phyloP scores from a whole-genome alignment of 164 flowering plant genomes.

The Magnolia sinica region DNA sequence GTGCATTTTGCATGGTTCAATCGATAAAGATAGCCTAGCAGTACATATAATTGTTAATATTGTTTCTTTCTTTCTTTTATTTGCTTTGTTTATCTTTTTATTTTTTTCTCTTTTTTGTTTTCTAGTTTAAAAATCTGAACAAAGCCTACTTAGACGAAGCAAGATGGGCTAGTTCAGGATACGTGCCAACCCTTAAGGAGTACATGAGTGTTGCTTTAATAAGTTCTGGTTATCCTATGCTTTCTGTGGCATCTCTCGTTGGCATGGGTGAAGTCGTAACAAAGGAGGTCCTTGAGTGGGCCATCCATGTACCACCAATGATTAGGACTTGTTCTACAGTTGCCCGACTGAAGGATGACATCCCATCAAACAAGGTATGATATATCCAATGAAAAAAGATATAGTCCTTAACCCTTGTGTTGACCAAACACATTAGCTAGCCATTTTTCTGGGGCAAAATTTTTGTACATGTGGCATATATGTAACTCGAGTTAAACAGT shows the following conservation, averaged over 20 bases:
- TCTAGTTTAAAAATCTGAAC: not conserved
- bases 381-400: too few relatives aligned
- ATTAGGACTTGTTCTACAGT: not conserved
- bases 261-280: conserved; percentile 2
- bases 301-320: not conserved
- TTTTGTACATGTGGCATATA: too few relatives aligned
- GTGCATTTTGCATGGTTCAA: too few relatives aligned
- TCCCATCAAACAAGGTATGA: conserved; percentile 1
- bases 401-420: too few relatives aligned
- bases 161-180: not conserved
- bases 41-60: too few relatives aligned
- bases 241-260: not conserved
- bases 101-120: not conserved
- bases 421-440: too few relatives aligned
- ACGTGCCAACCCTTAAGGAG: not conserved
- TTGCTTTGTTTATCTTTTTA: not conserved
- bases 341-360: conserved; percentile 1
- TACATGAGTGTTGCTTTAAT: not conserved
- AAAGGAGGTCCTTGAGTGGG: conserved; percentile 1
- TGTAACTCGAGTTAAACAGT: too few relatives aligned
- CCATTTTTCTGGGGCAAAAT: too few relatives aligned
- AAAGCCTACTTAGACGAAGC: not conserved
- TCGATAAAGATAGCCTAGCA: too few relatives aligned
- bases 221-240: not conserved
- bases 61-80: too few relatives aligned